Percentiles rank a stretch among this genome's conserved stretches.
Evolutionary conservation across 768 basidiomycete genomes (phyloP).

Genomic region (Lactarius trivialis): DNA sequence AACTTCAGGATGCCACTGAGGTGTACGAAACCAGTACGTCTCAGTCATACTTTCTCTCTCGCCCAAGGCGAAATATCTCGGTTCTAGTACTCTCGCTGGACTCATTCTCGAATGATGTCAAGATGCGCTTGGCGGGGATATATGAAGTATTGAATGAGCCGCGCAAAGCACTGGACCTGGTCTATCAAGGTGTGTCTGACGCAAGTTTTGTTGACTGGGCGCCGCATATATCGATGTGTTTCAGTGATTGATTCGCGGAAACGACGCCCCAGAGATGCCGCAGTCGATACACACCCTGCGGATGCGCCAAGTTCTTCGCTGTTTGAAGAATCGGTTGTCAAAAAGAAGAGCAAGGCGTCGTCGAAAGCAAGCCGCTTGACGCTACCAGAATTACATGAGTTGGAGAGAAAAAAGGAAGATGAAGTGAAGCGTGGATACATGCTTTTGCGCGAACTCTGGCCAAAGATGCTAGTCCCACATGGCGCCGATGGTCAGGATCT

Average conservation of each 20-base stretch:
- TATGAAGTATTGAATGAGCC: slow-evolving; percentile 81
- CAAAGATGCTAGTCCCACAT: slow-evolving; percentile 39
- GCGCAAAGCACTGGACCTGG: slow-evolving; percentile 73
- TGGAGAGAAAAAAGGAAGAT: slow-evolving; percentile 37
- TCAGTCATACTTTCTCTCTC: not conserved
- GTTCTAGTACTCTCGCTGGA: slow-evolving; percentile 63
- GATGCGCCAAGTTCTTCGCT: slow-evolving; percentile 41
- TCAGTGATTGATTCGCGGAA: slow-evolving; percentile 36
- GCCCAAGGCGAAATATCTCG: not conserved
- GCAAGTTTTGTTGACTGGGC: not conserved
- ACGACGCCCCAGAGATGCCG: slow-evolving; percentile 20
- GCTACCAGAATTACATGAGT: slow-evolving; percentile 41
- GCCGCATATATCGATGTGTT: not conserved
- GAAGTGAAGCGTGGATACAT: slow-evolving; percentile 56
- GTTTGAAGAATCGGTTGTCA: slow-evolving; percentile 50
- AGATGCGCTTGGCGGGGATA: slow-evolving; percentile 85
- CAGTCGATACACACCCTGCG: slow-evolving; percentile 20
- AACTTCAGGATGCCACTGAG: slow-evolving; percentile 69
- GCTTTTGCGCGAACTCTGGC: slow-evolving; percentile 58
- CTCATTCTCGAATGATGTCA: slow-evolving; percentile 71
- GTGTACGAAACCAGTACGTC: slow-evolving; percentile 74
- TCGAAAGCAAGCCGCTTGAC: slow-evolving; percentile 41
- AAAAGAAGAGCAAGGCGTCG: slow-evolving; percentile 34
- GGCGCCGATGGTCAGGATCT: slow-evolving; percentile 38
- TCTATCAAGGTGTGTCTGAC: slow-evolving; percentile 61